Evolutionary conservation across 2,329 filamentous ascomycete genomes (phyloP).

Genomic region (Aureobasidium sp.): DNA sequence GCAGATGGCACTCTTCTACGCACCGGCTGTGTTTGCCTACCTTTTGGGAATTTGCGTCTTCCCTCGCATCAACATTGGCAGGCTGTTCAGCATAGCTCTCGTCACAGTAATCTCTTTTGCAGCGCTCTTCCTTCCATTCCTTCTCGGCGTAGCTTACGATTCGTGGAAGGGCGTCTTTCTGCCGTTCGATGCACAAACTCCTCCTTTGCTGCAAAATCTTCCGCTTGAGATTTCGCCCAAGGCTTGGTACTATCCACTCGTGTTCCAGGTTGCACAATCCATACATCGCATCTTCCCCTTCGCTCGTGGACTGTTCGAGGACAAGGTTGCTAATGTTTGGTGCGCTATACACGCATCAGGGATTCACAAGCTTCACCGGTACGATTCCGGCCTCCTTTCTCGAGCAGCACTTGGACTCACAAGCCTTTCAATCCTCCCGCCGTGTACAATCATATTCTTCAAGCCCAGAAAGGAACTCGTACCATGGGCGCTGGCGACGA

Average conservation of each 20-base stretch:
- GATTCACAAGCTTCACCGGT: conserved; percentile 75
- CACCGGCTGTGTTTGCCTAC: conserved; percentile 85
- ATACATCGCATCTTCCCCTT: conserved; percentile 95
- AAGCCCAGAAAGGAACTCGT: conserved; percentile 70
- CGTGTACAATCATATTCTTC: conserved; percentile 72
- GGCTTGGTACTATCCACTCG: conserved; percentile 64
- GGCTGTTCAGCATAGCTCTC: conserved; percentile 68
- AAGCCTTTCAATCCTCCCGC: conserved; percentile 65
- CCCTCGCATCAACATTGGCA: conserved; percentile 58
- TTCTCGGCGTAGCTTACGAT: conserved; percentile 65
- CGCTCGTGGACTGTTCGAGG: conserved; percentile 90
- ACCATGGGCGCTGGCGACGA: conserved; percentile 72
- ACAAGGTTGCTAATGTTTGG: conserved; percentile 99
- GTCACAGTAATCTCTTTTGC: conserved; percentile 68
- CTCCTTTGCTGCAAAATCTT: conserved; percentile 59
- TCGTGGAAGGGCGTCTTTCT: conserved; percentile 57
- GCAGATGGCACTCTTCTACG: conserved; percentile 98
- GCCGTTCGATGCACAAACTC: conserved; percentile 38
- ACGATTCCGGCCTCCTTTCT: conserved; percentile 65
- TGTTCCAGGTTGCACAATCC: conserved; percentile 75
- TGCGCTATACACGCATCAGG: conserved; percentile 72
- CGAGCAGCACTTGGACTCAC: conserved; percentile 69
- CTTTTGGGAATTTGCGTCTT: conserved; percentile 80
- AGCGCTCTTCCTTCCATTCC: conserved; percentile 66
- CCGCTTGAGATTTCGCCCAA: conserved; percentile 50